A percentile compares a stretch with the other conserved stretches of the same genome.
Conservation (phyloP, 139 green algal genomes). For the Mychonastes homosphaera region DNA sequence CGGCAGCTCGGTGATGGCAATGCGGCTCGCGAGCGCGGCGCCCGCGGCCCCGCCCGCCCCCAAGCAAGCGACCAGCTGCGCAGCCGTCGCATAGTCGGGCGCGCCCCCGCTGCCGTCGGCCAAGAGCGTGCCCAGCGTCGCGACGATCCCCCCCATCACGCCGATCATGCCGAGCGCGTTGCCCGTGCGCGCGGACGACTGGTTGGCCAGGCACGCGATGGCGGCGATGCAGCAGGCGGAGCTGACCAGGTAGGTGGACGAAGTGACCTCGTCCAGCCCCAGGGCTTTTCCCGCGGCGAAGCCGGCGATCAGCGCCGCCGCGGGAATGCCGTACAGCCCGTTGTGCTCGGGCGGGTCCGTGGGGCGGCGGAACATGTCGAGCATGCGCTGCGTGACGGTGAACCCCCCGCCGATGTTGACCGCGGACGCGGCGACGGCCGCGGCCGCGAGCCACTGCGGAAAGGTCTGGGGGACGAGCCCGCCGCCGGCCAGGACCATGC, state of each 20-base stretch:
- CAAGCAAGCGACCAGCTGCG: conserved; percentile 19
- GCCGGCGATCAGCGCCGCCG: conserved; percentile 31
- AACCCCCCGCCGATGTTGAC: conserved; percentile 89
- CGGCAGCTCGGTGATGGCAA: conserved; percentile 64
- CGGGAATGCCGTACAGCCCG: conserved; percentile 52
- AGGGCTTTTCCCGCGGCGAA: conserved; percentile 36
- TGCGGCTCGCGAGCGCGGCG: conserved; percentile 36
- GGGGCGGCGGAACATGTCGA: conserved; percentile 87
- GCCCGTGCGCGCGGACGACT: conserved; percentile 61
- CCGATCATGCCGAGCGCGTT: conserved; percentile 73
- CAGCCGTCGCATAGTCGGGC: background rate
- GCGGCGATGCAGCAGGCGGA: conserved; percentile 70
- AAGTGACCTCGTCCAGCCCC: conserved; percentile 53
- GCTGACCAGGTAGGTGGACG: conserved; percentile 57
- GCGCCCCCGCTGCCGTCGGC: conserved; percentile 1
- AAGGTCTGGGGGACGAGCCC: conserved; percentile 43
- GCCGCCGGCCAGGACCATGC: conserved; percentile 60
- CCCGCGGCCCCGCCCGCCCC: conserved; percentile 38
- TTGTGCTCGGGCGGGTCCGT: conserved; percentile 72
- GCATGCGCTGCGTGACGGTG: conserved; percentile 79
- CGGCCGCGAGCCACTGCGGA: conserved; percentile 43
- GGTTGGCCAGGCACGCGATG: conserved; percentile 70
- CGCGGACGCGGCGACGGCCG: conserved; percentile 52
- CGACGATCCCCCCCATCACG: conserved; percentile 55
- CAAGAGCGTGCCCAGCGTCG: conserved; percentile 51